Base-by-base conservation (phyloP, 345 rosid species). In the Geranium rotundifolium region DNA sequence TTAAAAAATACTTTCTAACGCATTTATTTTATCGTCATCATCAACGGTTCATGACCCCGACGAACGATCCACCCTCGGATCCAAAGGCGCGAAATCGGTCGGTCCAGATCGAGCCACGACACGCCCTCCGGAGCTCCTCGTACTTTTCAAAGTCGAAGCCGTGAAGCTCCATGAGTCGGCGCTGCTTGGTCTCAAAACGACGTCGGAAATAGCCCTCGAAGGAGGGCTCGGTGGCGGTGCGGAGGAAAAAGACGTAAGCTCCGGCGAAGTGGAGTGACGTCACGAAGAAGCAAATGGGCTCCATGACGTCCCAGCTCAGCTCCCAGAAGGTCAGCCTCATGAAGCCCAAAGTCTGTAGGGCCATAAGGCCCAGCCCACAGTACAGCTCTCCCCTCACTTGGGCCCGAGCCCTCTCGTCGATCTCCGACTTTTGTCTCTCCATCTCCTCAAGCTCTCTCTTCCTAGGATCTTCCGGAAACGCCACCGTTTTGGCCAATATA, bases 291-390 rank as follows among this genome's bases (percentile, higher is more conserved):
- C 95, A 92, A 3, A 92, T 85, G n/a, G 97, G 98, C 67, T 92
- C 98, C 95, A 92, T 92, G 0, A 92, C 89, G 70, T 92, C 97
- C 98, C 95, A 92, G 15, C 85, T 81, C 5, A 89, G 84, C 68
- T 92, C 98, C 97, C 97, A 87, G 57, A 92, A 92, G 9, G 96
- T 92, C 9, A 92, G 87, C 79, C 96, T 84, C 90, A 92, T 83
- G 84, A 87, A 79, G 17, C 80, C 88, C 8, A 85, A 71, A 0
- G 91, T 89, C 71, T 92, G 95, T 12, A 63, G 70, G 57, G 61
- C 63, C 12, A 84, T 0, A 63, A 81, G 77, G 9, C 85, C 88
- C 9, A 89, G 78, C 4, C 97, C 95, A 17, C 85, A 67, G 66
- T 73, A 85, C 4, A 92, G 80, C 70, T 92, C 98, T 0, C 82